Base-by-base conservation (phyloP, 768 basidiomycete genomes). In the Kwoniella mangroviensis region DNA sequence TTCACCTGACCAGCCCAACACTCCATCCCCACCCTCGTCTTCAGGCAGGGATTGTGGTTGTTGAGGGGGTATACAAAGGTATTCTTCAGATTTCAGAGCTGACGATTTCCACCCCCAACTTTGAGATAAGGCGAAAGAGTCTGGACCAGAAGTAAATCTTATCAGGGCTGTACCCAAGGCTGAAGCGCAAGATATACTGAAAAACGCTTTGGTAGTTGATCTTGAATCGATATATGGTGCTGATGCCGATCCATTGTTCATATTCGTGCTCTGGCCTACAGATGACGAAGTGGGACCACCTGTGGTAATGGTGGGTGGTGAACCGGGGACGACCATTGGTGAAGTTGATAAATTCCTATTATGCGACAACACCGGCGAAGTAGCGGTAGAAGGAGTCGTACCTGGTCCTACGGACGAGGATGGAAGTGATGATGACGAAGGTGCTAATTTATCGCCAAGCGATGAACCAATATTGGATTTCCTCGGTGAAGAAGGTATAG, bases 21-120 rank as follows among this genome's bases (percentile, higher is more conserved):
- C 80, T 83, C 80, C 82, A 24, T 83, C 78, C 42, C 59, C 28
- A 64, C 55, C 41, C 24, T 13, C 52, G 24, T 65, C 22, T 43
- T 10, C 22, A 34, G 7, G 17, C 51, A 15, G 52, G 17, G 7
- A 2, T 58, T 40, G 56, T 10, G 19, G 12, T 10, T 60, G 12
- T 13, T 58, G 26, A 26, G 41, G 52, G 13, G 42, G 51, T 54
- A 68, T 56, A 51, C 84, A 81, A 13, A 86, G 69, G 69, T 85
- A 86, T 76, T 86, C 86, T 73, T 87, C 86, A n/a, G 83, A 83
- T 52, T 86, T 79, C 60, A 90, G 78, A 21, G 87, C 87, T 68
- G 86, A 86, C 63, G 86, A 87, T 84, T 93, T 94, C 94, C 94
- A 95, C 0, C 94, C 94, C 94, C 93, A 96, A 72, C 91, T 92